A percentile compares a stretch with the other conserved stretches of the same genome.
Conservation (phyloP, 225 moss, liverwort and hornwort genomes). For the Thuidium tamariscinum region DNA sequence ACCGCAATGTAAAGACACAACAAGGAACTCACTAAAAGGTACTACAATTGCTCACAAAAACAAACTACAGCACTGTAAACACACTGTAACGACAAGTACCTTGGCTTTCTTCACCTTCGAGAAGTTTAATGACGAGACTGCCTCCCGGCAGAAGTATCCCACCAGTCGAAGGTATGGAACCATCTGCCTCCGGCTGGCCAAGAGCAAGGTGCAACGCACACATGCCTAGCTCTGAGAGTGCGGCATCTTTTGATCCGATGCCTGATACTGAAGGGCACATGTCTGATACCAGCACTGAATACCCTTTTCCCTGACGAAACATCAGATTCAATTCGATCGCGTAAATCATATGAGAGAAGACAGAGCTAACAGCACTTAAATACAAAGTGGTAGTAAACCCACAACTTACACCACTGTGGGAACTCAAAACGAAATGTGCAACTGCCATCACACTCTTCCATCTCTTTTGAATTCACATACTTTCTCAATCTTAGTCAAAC, state of each 20-base stretch:
- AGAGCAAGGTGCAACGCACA: slow-evolving; percentile 74
- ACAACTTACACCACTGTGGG: background rate
- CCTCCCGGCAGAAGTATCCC: slow-evolving; percentile 73
- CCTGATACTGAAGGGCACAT: slow-evolving; percentile 96
- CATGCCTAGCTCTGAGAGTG: slow-evolving; percentile 73
- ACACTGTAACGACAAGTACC: slow-evolving; percentile 22
- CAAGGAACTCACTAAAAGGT: background rate
- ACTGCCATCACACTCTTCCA: background rate
- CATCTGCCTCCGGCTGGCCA: slow-evolving; percentile 19
- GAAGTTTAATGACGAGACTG: slow-evolving; percentile 75
- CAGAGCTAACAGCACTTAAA: too few species aligned
- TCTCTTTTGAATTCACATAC: background rate
- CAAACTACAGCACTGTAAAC: too few species aligned
- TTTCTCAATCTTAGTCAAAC: background rate
- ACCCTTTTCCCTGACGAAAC: slow-evolving; percentile 56
- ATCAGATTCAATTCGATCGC: background rate
- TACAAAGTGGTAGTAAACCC: background rate
- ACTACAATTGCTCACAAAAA: background rate
- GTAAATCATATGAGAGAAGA: background rate
- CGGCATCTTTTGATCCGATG: slow-evolving; percentile 67
- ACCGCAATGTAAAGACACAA: background rate
- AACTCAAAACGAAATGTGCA: background rate
- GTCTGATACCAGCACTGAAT: slow-evolving; percentile 71
- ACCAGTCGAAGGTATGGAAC: slow-evolving; percentile 12
- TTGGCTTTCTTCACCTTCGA: slow-evolving; percentile 90